Percentiles rank a stretch among this genome's conserved stretches.
Conservation (phyloP, 2,329 filamentous ascomycete genomes). For the Zymoseptoria brevis region DNA sequence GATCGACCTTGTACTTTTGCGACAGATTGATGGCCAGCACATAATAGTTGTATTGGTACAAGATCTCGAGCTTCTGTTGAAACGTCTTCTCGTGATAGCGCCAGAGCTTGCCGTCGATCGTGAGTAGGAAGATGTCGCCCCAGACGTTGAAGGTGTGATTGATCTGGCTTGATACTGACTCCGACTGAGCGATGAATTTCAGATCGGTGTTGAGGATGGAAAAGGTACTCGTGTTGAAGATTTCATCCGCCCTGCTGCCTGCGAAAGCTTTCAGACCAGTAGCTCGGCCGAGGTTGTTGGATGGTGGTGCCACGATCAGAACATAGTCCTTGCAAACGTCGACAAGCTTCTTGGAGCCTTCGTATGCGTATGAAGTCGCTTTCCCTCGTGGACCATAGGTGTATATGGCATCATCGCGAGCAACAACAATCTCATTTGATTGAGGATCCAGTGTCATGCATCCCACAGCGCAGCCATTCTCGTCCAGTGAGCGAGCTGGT, state of each 20-base stretch:
- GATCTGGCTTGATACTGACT: conserved; percentile 73
- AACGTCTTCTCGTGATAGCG: conserved; percentile 86
- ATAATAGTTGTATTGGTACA: conserved; percentile 91
- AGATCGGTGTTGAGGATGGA: conserved; percentile 86
- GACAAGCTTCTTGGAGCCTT: conserved; percentile 79
- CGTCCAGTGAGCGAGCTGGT: conserved; percentile 79
- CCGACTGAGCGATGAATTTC: conserved; percentile 81
- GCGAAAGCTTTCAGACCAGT: conserved; percentile 67
- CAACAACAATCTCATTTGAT: conserved; percentile 82
- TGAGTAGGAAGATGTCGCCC: conserved; percentile 86
- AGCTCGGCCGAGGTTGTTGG: conserved; percentile 46
- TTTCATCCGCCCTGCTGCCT: conserved; percentile 60
- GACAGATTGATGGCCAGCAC: conserved; percentile 86
- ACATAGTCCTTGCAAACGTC: conserved; percentile 78
- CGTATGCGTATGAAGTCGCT: conserved; percentile 82
- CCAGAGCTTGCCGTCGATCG: conserved; percentile 82
- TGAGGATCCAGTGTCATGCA: conserved; percentile 84
- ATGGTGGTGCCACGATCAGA: conserved; percentile 73
- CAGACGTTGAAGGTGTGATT: conserved; percentile 76
- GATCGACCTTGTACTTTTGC: conserved; percentile 75
- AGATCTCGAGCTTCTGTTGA: conserved; percentile 81
- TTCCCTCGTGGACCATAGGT: conserved; percentile 81
- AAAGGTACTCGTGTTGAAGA: conserved; percentile 82
- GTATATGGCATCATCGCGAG: conserved; percentile 89
- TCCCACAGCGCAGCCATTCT: conserved; percentile 81